Evolutionary conservation across 1,139 yeast species (phyloP), one percentile per base, ranked within the genome.

Genomic region (Kodamaea sp.): DNA sequence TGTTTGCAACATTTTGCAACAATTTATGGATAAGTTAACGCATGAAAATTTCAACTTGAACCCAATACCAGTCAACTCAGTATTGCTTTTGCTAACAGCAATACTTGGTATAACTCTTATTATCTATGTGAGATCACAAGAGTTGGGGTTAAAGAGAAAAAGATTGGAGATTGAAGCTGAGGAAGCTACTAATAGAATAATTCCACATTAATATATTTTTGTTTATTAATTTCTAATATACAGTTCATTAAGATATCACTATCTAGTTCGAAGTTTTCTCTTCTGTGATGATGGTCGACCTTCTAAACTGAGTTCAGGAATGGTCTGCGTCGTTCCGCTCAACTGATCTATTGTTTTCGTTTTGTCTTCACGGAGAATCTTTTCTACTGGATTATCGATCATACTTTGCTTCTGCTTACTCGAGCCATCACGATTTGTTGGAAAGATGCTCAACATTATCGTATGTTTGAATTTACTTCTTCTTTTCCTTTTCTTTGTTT

Each of bases 31-130:
- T 55, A 68, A 66, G 37, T 53, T 73, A 26, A 88, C 96, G 0
- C 95, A 87, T 55, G 71, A 72, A 32, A 61, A 67, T 11, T 84
- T 85, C 57, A 48, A 74, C 35, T 78, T 78, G 76, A 82, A 89
- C 56, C 97, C 97, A 12, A 70, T 69, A 6, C 96, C 97, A 0
- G 75, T 87, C 28, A 89, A 89, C 57, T 41, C 67, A 1, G 42
- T 72, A 1, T 67, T 90, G 43, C 70, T 85, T 1, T 43, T 54
- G 0, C 50, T 73, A 32, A 84, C 94, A 0, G 63, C 70, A 1
- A 35, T 81, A 0, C 68, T 80, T 45, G 92, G 90, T 1, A 44
- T 62, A 2, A 43, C 68, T 1, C 65, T 86, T 48, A 60, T 84
- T 39, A 57, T 34, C 23, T 85, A 65, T 53, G 81, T 85, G 32